Evolutionary conservation across 495 filamentous ascomycete genomes (phyloP).

Genomic region (Physcia stellaris): DNA sequence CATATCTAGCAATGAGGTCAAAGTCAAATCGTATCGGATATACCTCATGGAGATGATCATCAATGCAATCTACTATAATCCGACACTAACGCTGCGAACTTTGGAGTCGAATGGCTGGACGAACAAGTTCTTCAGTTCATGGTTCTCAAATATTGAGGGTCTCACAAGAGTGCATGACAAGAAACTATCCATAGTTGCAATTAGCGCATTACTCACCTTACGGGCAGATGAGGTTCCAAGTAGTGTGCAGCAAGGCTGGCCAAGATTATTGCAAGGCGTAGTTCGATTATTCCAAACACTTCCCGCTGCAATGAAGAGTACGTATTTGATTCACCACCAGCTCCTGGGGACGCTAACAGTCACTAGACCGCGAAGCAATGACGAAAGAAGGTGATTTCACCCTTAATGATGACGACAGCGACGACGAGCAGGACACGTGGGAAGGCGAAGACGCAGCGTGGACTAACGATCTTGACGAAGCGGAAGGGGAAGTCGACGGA

Average conservation of each 20-base stretch:
- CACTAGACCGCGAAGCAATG: conserved; percentile 73
- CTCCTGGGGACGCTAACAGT: background rate
- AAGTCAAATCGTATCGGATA: conserved; percentile 80
- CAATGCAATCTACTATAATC: conserved; percentile 96
- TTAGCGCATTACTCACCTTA: conserved; percentile 68
- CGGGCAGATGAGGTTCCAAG: conserved; percentile 62
- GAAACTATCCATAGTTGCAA: conserved; percentile 90
- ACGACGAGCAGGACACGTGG: conserved; percentile 59
- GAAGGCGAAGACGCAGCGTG: conserved; percentile 46
- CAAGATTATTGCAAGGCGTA: conserved; percentile 82
- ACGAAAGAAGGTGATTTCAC: conserved; percentile 75
- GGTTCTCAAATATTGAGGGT: conserved; percentile 92
- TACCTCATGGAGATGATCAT: conserved; percentile 99
- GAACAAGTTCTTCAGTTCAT: conserved; percentile 97
- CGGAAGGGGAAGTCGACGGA: conserved; percentile 38
- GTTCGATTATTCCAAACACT: conserved; percentile 84
- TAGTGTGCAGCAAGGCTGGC: conserved; percentile 92
- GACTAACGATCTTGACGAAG: conserved; percentile 58
- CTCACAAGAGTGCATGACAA: conserved; percentile 95
- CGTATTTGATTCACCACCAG: conserved; percentile 14
- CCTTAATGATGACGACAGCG: conserved; percentile 47
- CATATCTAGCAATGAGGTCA: conserved; percentile 55
- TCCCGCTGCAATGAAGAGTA: conserved; percentile 73
- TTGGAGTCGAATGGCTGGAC: conserved; percentile 88
- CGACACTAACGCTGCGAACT: conserved; percentile 63